Conservation (phyloP, 805 yeast genomes). For the Yamadazyma akitaensis region DNA sequence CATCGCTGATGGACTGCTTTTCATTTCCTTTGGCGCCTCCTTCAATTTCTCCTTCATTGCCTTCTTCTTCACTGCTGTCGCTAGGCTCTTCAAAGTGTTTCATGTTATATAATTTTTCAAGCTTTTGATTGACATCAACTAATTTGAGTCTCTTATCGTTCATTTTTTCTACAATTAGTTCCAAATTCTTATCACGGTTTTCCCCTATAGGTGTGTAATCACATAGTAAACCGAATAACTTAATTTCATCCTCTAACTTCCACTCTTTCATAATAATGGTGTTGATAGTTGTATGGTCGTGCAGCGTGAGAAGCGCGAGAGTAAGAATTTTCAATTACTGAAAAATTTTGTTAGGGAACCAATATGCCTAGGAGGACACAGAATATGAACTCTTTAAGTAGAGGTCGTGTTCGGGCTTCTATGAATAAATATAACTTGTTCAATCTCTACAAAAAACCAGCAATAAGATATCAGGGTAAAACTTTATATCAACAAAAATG, state of each 20-base stretch:
- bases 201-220: constrained; percentile 68
- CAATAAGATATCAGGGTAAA: constrained; percentile 50
- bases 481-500: constrained; percentile 91
- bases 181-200: constrained; percentile 42
- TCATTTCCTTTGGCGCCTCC: constrained; percentile 18
- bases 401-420: constrained; percentile 80
- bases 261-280: constrained; percentile 30
- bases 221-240: constrained; percentile 58
- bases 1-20: constrained; percentile 16
- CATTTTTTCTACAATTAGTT: constrained; percentile 38
- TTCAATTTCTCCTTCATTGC: constrained; percentile 11
- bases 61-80: constrained; percentile 11
- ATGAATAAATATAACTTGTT: constrained; percentile 90
- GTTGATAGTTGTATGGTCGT: constrained; percentile 2
- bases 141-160: constrained; percentile 22
- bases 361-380: constrained; percentile 62
- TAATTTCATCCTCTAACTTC: constrained; percentile 60
- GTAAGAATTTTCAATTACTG: not conserved
- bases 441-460: constrained; percentile 76
- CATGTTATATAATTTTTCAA: constrained; percentile 53
- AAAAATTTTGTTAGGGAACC: constrained; percentile 1
- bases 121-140: constrained; percentile 56
- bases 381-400: constrained; percentile 52
- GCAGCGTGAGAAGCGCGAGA: not conserved
- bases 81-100: constrained; percentile 42